Evolutionary conservation across 73 alveolate genomes (phyloP), one percentile per base, ranked within the genome.

Genomic region (Paramecium octaurelia): DNA sequence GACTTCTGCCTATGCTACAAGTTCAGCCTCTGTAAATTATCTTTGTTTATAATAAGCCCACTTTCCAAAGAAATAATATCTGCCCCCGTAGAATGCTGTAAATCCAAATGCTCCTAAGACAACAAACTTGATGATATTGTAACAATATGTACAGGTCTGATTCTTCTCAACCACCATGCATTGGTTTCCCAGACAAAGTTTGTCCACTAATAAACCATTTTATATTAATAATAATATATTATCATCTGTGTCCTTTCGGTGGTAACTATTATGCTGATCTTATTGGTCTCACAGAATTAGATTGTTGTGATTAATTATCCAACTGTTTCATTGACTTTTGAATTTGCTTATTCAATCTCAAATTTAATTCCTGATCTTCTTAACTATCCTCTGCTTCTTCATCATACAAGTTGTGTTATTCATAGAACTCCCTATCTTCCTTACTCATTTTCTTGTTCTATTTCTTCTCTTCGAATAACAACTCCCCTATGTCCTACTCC

Each of bases 161-260:
- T 85, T 71, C 94, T 89, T 89, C 94, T 89, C 68, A 89, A 71
- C 94, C 94, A 89, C 94, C 94, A 89, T 42, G 94, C 94, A 83
- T 89, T 89, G 84, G 92, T 89, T 89, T 89, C 94, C 88, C 88
- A 89, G 6, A 89, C 94, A 83, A 89, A 89, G 85, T 89, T 89
- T 68, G 94, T 89, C 86, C 88, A 89, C 85, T 89, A 73, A 71
- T 70, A 89, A 43, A 89, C 94, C 94, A 89, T 88, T 89, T 23
- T 80, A 43, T 42, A 80, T 50, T 50, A 54, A 18, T 54, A 54
- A 54, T 54, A 54, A n/a, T 38, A 80, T 44, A 43, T 20, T 80
- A 80, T 80, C 91, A 40, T 46, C 46, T 80, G 6, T 44, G 34
- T 42, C 57, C 75, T 80, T 80, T 80, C 21, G 91, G 91, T 40